Evolutionary conservation across 345 rosid genomes (phyloP).

Genomic region (Nasturtium officinale): DNA sequence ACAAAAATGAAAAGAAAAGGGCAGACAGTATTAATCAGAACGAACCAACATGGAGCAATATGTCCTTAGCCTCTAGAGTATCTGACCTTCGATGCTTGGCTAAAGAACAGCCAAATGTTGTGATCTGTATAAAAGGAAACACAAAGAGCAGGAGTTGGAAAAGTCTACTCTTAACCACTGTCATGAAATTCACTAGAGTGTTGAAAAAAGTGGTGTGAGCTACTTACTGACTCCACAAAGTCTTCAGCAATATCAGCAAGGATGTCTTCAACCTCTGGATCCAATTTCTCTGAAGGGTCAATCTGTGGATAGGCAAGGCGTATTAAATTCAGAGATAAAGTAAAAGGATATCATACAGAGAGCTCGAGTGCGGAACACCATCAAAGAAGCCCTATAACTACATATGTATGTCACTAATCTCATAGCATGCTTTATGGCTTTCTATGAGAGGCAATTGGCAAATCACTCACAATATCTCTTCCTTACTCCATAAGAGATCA

Average conservation of each 20-base stretch:
- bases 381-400: conserved; percentile 11
- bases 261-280: conserved; percentile 91
- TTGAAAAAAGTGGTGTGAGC: conserved; percentile 25
- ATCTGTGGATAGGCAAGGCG: conserved; percentile 52
- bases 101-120: conserved; percentile 91
- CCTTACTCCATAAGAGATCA: conserved; percentile 2
- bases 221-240: conserved; percentile 88
- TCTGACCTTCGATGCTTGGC: conserved; percentile 97
- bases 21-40: conserved; percentile 34
- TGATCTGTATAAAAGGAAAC: conserved; percentile 55
- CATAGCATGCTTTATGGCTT: conserved; percentile 9
- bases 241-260: conserved; percentile 95
- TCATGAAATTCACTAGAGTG: conserved; percentile 1
- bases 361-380: not conserved
- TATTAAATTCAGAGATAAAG: not conserved
- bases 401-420: conserved; percentile 7
- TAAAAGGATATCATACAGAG: conserved; percentile 9
- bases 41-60: conserved; percentile 93
- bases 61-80: conserved; percentile 92
- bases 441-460: not conserved
- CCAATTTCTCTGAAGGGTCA: conserved; percentile 88
- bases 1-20: conserved; percentile 14
- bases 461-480: not conserved
- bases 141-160: conserved; percentile 26
- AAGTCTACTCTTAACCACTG: conserved; percentile 2